Evolutionary conservation across 345 rosid genomes (phyloP).

Genomic region (Combretum micranthum): DNA sequence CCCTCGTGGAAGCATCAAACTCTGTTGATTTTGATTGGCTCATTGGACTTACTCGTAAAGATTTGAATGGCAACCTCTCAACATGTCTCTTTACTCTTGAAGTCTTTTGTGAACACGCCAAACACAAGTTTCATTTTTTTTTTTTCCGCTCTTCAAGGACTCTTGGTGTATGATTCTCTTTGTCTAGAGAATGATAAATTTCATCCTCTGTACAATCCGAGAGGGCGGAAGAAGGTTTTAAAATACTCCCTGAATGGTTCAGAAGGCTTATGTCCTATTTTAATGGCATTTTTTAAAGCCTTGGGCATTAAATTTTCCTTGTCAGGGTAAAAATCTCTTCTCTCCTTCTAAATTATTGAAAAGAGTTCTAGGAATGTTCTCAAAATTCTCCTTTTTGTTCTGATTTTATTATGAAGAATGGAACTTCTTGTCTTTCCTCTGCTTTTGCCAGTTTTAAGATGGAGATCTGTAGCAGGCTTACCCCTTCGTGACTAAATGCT

Average conservation of each 20-base stretch:
- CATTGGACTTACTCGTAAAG: constrained; percentile 25
- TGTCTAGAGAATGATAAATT: constrained; percentile 22
- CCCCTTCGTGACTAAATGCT: constrained; percentile 82
- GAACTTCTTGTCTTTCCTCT: constrained; percentile 23
- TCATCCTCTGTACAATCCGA: constrained; percentile 25
- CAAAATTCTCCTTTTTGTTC: constrained; percentile 18
- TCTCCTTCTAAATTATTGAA: constrained; percentile 24
- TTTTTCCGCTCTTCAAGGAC: constrained; percentile 28
- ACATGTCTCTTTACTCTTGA: constrained; percentile 18
- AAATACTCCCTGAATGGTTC: constrained; percentile 19
- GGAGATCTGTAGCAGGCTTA: constrained; percentile 46
- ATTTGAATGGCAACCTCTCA: constrained; percentile 56
- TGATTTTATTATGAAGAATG: constrained; percentile 19
- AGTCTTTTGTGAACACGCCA: constrained; percentile 23
- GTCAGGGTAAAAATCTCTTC: constrained; percentile 57
- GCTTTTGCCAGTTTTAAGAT: constrained; percentile 48
- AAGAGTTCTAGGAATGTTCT: constrained; percentile 19
- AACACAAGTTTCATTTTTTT: constrained; percentile 10
- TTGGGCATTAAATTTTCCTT: constrained; percentile 83
- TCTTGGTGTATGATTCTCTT: constrained; percentile 43
- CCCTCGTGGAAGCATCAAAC: constrained; percentile 20
- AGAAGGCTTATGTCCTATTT: constrained; percentile 19
- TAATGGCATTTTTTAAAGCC: constrained; percentile 37
- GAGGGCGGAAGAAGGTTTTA: constrained; percentile 26
- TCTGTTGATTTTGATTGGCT: constrained; percentile 25